These are phyloP conservation scores for Jimgerdemannia lactiflua DNA, from an alignment of 192 early-diverging fungal genomes.

Conservation along the genomic window DNA sequence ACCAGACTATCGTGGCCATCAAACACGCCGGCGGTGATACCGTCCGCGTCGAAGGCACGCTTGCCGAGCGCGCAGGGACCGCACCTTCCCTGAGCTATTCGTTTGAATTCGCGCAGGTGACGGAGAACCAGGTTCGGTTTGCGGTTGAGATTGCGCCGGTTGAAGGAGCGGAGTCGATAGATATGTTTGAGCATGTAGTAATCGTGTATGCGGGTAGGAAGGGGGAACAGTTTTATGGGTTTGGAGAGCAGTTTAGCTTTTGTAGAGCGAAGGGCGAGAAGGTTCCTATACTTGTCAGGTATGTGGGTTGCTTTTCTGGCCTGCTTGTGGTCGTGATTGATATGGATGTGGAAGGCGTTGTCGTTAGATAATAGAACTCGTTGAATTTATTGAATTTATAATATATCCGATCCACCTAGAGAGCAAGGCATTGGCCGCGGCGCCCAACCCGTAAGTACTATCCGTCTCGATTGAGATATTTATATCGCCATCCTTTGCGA, in stretches of 20 bases:
- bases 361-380: no score
- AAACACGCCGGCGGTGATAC: conserved; percentile 4
- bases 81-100: no score
- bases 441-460: conserved; percentile 20
- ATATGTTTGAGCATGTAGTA: neutral
- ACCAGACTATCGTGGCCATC: conserved; percentile 29
- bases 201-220: conserved; percentile 15
- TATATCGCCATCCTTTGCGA: neutral
- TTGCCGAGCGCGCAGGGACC: conserved; percentile 15
- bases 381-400: no score
- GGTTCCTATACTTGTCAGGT: conserved; percentile 26
- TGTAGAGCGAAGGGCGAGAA: conserved; percentile 33
- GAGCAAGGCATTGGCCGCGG: conserved; percentile 37
- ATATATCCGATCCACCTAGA: neutral
- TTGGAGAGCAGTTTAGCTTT: conserved; percentile 36
- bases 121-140: conserved; percentile 4
- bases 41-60: conserved; percentile 14
- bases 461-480: neutral
- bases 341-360: no score
- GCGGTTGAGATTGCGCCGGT: neutral
- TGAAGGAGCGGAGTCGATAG: conserved; percentile 9
- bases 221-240: conserved; percentile 41
- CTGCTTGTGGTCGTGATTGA: no score
- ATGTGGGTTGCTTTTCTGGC: no score
- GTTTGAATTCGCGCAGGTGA: conserved; percentile 15